These are phyloP conservation scores for Botryotinia globosa DNA, from an alignment of 2,329 filamentous ascomycete species.

Conservation along the genomic window DNA sequence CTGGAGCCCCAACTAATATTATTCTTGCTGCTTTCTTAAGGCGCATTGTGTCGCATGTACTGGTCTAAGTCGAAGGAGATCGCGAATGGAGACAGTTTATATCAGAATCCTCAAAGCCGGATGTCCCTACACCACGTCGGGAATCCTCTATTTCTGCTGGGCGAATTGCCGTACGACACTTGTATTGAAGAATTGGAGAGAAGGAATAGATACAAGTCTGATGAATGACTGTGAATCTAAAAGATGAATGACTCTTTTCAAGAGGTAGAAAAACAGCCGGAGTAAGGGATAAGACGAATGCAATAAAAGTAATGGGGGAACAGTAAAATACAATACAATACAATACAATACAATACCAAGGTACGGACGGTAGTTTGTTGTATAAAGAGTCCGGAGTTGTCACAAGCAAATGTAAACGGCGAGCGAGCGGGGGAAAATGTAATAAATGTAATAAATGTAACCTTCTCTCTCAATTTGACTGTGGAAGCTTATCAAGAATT, in stretches of 20 bases:
- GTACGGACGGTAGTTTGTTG: background rate
- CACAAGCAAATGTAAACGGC: slow-evolving; percentile 6
- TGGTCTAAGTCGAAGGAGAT: background rate
- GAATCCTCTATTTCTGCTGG: background rate
- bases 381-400: background rate
- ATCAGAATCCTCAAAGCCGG: background rate
- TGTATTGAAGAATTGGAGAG: background rate
- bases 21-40: slow-evolving; percentile 81
- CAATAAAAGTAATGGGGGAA: background rate
- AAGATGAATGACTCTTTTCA: background rate
- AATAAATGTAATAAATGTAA: background rate
- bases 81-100: background rate
- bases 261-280: background rate
- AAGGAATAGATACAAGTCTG: background rate
- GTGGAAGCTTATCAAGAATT: background rate
- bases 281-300: background rate
- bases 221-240: background rate
- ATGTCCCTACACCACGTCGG: slow-evolving; percentile 14
- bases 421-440: background rate
- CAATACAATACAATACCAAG: background rate
- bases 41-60: slow-evolving; percentile 49
- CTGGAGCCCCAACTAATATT: slow-evolving; percentile 90
- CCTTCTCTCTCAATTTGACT: background rate
- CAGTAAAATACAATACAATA: too few relatives aligned
- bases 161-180: background rate